A percentile compares a stretch with the other conserved stretches of the same genome.
These are phyloP conservation scores for Didymella exigua DNA, from an alignment of 2,329 filamentous ascomycete species.

Conservation along the genomic window DNA sequence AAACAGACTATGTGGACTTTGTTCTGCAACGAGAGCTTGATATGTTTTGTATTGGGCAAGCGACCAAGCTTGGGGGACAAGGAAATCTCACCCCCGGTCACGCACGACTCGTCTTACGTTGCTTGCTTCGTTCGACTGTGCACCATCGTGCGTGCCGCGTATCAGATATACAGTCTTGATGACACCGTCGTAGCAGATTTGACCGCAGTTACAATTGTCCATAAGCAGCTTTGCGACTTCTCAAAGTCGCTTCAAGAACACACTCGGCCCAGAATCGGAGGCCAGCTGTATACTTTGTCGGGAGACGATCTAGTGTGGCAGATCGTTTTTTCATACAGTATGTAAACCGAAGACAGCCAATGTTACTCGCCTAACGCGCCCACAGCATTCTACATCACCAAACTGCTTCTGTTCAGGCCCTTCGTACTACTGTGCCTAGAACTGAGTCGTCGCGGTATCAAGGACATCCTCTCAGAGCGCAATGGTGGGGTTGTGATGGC, in stretches of 20 bases:
- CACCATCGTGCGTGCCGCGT: conserved; percentile 8
- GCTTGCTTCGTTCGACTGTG: conserved; percentile 9
- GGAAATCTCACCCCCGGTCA: neutral
- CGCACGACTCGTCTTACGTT: neutral
- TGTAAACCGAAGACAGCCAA: neutral
- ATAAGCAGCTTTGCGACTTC: neutral
- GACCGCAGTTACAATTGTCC: neutral
- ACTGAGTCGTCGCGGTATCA: conserved; percentile 6
- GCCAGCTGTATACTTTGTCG: conserved; percentile 4
- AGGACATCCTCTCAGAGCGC: neutral
- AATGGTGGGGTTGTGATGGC: conserved; percentile 6
- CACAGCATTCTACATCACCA: conserved; percentile 3
- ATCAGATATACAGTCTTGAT: conserved; percentile 8
- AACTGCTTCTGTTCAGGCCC: conserved; percentile 7
- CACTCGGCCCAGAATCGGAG: conserved; percentile 1
- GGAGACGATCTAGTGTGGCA: conserved; percentile 13
- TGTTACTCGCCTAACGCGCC: neutral
- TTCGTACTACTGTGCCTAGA: conserved; percentile 8
- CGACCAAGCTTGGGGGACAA: neutral
- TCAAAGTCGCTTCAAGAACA: neutral
- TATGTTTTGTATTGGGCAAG: conserved; percentile 8
- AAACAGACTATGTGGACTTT: conserved; percentile 11
- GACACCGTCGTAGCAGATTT: conserved; percentile 1
- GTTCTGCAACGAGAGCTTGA: conserved; percentile 9
- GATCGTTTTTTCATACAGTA: conserved; percentile 11